Evolutionary conservation across 805 yeast species (phyloP).

Genomic region (Komagataella phaffii): DNA sequence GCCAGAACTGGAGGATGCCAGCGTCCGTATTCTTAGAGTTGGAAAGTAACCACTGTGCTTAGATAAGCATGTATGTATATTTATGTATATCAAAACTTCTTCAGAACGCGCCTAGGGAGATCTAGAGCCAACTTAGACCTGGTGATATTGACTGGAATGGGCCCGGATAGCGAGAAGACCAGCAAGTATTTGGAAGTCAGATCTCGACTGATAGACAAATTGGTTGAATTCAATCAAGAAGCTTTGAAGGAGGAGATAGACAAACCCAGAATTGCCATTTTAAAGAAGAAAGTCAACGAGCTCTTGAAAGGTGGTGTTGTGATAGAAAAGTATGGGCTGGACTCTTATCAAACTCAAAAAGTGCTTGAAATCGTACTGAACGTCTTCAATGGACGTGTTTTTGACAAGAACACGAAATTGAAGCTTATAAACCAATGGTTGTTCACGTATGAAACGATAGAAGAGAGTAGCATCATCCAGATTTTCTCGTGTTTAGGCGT

Average conservation of each 20-base stretch:
- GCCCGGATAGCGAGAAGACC: neutral
- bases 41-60: neutral
- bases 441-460: neutral
- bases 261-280: neutral
- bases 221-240: neutral
- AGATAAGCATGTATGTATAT: neutral
- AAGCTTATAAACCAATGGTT: neutral
- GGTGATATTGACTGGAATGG: neutral
- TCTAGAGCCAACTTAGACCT: neutral
- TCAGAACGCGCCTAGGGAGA: neutral
- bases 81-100: no score
- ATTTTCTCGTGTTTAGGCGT: neutral
- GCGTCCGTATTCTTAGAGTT: slow-evolving; percentile 3
- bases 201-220: neutral
- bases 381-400: neutral
- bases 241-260: neutral
- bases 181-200: neutral
- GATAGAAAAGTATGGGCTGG: neutral
- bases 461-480: neutral
- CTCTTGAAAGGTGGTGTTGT: neutral
- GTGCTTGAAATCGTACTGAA: neutral
- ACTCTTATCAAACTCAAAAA: neutral
- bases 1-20: slow-evolving; percentile 10
- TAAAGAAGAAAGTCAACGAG: neutral
- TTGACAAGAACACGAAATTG: neutral